Conservation (phyloP, 768 basidiomycete species). For the Artomyces pyxidatus region DNA sequence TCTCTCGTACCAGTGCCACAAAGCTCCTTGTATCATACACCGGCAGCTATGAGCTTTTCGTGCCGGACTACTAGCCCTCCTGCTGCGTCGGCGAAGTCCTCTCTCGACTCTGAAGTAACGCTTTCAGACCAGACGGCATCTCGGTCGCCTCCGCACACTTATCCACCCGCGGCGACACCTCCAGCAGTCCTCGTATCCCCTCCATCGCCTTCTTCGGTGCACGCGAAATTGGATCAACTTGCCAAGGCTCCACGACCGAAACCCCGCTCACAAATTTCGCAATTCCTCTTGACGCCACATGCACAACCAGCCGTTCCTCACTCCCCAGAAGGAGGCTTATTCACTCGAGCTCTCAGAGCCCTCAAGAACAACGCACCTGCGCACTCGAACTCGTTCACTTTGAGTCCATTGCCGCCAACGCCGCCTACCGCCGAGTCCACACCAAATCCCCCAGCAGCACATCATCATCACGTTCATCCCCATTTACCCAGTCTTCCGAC, state of each 20-base stretch:
- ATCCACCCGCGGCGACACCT: conserved; percentile 27
- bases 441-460: not conserved
- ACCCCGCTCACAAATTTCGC: conserved; percentile 12
- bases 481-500: conserved; percentile 9
- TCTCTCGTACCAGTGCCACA: conserved; percentile 26
- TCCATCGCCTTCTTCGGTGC: conserved; percentile 23
- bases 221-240: conserved; percentile 24
- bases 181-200: conserved; percentile 20
- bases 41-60: conserved; percentile 27
- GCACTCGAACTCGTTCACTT: conserved; percentile 12
- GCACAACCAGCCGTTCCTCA: conserved; percentile 17
- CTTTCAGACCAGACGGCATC: conserved; percentile 19
- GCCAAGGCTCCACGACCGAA: conserved; percentile 4
- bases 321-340: conserved; percentile 14
- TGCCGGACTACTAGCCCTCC: conserved; percentile 24
- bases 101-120: conserved; percentile 23
- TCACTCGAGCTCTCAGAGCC: conserved; percentile 23
- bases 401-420: conserved; percentile 10
- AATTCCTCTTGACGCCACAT: conserved; percentile 28
- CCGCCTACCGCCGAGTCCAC: conserved; percentile 1
- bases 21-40: conserved; percentile 23
- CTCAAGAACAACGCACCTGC: conserved; percentile 11
- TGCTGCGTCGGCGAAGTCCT: conserved; percentile 5
- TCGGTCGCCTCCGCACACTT: conserved; percentile 25
- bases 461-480: not conserved